Evolutionary conservation across 805 yeast species (phyloP), one percentile per base, ranked within the genome.

Genomic region (Schizosaccharomyces pombe): DNA sequence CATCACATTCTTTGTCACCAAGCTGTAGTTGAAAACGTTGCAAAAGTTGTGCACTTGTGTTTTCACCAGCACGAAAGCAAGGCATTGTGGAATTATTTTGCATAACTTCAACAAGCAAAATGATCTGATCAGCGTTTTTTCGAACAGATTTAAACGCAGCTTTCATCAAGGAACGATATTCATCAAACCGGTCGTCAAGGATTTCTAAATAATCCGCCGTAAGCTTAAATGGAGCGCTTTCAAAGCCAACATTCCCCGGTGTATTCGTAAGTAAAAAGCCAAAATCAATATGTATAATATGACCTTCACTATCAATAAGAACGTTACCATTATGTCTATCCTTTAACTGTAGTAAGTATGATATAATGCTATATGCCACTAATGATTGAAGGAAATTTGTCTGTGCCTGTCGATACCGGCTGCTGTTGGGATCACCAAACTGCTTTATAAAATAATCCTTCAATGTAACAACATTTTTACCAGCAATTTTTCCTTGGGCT

Each of bases 281-380:
- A 69, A 91, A 91, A 67, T 91, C 98, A 60, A 91, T 91, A 65
- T 85, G 73, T 51, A 89, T 79, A 11, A 91, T 82, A 63, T 91
- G 98, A 0, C 98, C 99, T 62, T 84, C 82, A 57, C 80, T 85
- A 64, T 91, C 98, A 63, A 91, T 85, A 84, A 91, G 81, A 58
- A 91, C 89, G 66, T 91, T 91, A 66, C 99, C 99, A 68, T 91
- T 91, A 68, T 91, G 99, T 63, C 99, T 77, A 69, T 91, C 99
- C 64, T 93, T 93, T 69, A 91, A 85, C 63, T 89, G 97, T 54
- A 91, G 73, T 54, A 91, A 65, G 63, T 85, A 91, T 16, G 95
- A 84, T 56, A 91, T 83, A 57, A 91, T 79, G 39, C 95, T 84
- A 67, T 91, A 91, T 1, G 93, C 96, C 1, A 97, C 97, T 55